Base-by-base conservation (phyloP, 176 grass and related monocot species). In the Chrysopogon serrulatus region DNA sequence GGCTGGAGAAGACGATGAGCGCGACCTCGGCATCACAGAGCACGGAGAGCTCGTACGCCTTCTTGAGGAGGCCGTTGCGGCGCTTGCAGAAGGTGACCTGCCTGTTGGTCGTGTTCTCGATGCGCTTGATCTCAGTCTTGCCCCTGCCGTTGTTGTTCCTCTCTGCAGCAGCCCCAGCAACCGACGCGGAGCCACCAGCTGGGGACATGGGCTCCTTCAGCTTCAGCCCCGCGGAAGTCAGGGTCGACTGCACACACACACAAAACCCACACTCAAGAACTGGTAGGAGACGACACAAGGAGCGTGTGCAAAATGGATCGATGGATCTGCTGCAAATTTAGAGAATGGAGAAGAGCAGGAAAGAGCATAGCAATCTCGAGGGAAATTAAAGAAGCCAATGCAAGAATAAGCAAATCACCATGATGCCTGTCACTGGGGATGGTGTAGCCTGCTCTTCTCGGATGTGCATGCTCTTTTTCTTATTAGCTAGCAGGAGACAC, bases 71-170 rank as follows among this genome's bases (percentile, higher is more conserved):
- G 30, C 92, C 88, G 56, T 84, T 94, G 62, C 92, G 92, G 86
- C 92, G 92, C 88, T 94, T 94, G 86, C 92, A 94, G 92, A 94
- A 94, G 86, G 92, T 94, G 4, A 94, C 92, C 79, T 94, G 92
- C 69, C 92, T 74, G 83, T 94, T 94, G 5, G 92, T 91, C 30
- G 92, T 91, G 88, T 94, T 94, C 76, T 94, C 92, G 74, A 94
- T 94, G 69, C 83, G 83, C 83, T 88, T 94, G 92, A 94, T 94
- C 88, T 94, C 88, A 32, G 90, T 90, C 92, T 90, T 94, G 11
- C 80, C 83, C n/a, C 88, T 78, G 26, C 82, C 85, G 79, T 68
- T 11, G 7, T 34, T 86, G 15, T 48, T 88, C 88, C 88, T 91
- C 78, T 72, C 87, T 24, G 24, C 36, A 10, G 57, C 68, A 4